A percentile compares a stretch with the other conserved stretches of the same genome.
phyloP scores from a whole-genome alignment of 208 protist species.

The Trypanosoma brucei region DNA sequence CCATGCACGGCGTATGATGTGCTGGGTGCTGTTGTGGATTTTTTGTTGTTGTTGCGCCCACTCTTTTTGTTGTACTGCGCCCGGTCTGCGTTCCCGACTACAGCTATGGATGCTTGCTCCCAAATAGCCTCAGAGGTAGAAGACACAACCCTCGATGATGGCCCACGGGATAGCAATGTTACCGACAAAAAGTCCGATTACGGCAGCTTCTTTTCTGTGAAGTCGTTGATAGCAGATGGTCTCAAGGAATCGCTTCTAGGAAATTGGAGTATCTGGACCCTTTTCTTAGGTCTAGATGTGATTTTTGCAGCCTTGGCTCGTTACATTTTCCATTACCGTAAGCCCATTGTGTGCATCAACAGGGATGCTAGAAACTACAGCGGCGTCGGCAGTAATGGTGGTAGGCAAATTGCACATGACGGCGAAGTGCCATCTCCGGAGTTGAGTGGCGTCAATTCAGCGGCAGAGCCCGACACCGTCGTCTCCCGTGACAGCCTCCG shows the following conservation, averaged over 20 bases:
- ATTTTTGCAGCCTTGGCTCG: slow-evolving; percentile 42
- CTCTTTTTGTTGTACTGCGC: slow-evolving; percentile 52
- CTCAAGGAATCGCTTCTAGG: slow-evolving; percentile 36
- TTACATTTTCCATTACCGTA: slow-evolving; percentile 50
- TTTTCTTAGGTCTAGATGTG: slow-evolving; percentile 50
- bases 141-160: background rate
- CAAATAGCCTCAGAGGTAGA: background rate
- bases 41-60: slow-evolving; percentile 61
- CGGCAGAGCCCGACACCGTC: slow-evolving; percentile 6
- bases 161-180: background rate
- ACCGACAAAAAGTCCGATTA: slow-evolving; percentile 1
- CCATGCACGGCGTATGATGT: slow-evolving; percentile 67
- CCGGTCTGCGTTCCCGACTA: slow-evolving; percentile 35
- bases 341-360: slow-evolving; percentile 71
- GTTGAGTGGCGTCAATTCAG: no score
- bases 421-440: slow-evolving; percentile 14
- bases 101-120: slow-evolving; percentile 10
- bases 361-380: slow-evolving; percentile 17
- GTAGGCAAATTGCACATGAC: background rate
- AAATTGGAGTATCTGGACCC: slow-evolving; percentile 51
- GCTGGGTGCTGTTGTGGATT: slow-evolving; percentile 63
- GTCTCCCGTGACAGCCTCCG: slow-evolving; percentile 65
- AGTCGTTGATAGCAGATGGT: slow-evolving; percentile 24
- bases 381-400: background rate
- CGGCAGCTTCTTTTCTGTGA: slow-evolving; percentile 17